phyloP scores from a whole-genome alignment of 179 eudicot genomes.

The Camellia oleifera region DNA sequence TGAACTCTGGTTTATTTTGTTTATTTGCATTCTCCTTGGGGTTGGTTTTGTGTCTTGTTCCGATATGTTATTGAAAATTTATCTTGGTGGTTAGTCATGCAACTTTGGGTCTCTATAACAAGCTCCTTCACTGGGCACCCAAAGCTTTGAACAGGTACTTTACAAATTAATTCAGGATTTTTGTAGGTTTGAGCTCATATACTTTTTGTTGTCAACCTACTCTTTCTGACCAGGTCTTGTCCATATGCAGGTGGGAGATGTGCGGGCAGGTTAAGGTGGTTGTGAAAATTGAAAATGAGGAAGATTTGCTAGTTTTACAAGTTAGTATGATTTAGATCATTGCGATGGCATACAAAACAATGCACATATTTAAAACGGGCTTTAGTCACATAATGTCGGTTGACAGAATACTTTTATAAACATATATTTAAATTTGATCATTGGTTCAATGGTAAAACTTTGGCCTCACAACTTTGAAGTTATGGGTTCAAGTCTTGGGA shows the following conservation, averaged over 20 bases:
- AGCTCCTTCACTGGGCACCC: slow-evolving; percentile 81
- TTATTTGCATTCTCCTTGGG: slow-evolving; percentile 8
- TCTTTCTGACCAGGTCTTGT: slow-evolving; percentile 9
- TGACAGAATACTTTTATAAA: neutral
- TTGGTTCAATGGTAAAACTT: too few relatives aligned
- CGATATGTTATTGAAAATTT: slow-evolving; percentile 12
- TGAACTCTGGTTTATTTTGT: neutral
- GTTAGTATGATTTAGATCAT: slow-evolving; percentile 31
- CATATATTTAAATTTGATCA: too few relatives aligned
- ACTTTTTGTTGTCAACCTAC: neutral
- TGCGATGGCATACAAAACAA: slow-evolving; percentile 11
- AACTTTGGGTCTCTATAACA: slow-evolving; percentile 90
- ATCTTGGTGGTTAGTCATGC: slow-evolving; percentile 66
- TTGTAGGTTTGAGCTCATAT: slow-evolving; percentile 11
- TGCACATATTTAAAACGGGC: neutral
- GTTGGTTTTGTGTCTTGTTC: slow-evolving; percentile 9
- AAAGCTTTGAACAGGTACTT: slow-evolving; percentile 76
- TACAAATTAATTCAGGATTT: neutral
- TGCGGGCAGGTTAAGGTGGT: slow-evolving; percentile 99
- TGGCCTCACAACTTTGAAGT: too few relatives aligned
- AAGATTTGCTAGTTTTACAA: slow-evolving; percentile 81
- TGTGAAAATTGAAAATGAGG: slow-evolving; percentile 91
- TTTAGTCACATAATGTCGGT: neutral
- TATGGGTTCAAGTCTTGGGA: too few relatives aligned
- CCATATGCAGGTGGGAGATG: slow-evolving; percentile 88